Evolutionary conservation across 106 monocot species (phyloP).

Genomic region (Allium cepa): DNA sequence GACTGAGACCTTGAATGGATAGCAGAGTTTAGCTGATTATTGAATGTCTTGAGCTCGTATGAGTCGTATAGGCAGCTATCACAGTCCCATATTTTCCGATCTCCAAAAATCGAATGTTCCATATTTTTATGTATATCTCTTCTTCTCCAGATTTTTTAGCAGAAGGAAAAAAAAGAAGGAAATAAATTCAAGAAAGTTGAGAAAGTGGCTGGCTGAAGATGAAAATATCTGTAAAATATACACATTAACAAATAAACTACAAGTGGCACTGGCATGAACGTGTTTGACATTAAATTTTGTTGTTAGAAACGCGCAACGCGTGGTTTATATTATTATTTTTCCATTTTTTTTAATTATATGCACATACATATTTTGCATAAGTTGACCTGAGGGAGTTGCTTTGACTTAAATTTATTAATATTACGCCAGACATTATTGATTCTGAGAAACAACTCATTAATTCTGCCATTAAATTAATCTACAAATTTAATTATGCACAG

Average conservation of each 20-base stretch:
- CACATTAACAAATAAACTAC: background rate
- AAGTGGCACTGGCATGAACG: background rate
- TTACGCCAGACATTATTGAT: no score
- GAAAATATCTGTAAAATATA: background rate
- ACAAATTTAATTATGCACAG: no score
- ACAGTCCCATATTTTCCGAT: conserved; percentile 51
- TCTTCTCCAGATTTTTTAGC: background rate
- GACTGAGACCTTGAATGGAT: conserved; percentile 14
- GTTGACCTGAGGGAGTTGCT: no score
- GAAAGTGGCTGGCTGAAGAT: background rate
- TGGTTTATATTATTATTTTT: no score
- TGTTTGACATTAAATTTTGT: background rate
- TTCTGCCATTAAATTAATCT: no score
- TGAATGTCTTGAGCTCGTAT: conserved; percentile 65
- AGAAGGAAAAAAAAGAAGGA: background rate
- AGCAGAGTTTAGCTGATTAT: conserved; percentile 33
- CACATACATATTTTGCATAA: no score
- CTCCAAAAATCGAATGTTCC: no score
- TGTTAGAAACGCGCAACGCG: background rate
- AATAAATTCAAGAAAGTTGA: background rate
- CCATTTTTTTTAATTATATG: no score
- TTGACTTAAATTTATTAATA: no score
- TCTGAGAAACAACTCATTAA: no score
- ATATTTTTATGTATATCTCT: background rate
- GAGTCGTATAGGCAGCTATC: conserved; percentile 78